phyloP scores from a whole-genome alignment of 768 basidiomycete species.

The Lactifluus piperatus region DNA sequence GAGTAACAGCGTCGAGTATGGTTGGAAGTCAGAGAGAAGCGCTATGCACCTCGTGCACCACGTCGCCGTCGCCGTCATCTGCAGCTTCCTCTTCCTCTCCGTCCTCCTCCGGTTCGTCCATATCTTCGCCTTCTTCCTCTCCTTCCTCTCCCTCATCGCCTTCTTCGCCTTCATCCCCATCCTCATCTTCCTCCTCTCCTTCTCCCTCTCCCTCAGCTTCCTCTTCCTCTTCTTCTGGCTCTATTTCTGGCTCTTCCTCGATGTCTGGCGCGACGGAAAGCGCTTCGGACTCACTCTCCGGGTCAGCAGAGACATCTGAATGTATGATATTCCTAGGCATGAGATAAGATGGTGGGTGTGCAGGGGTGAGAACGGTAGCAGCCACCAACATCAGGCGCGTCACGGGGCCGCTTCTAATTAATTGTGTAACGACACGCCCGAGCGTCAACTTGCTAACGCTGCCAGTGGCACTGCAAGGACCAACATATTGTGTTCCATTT shows the following conservation, averaged over 20 bases:
- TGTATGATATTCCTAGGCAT: slow-evolving; percentile 20
- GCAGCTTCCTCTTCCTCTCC: slow-evolving; percentile 19
- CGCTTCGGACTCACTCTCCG: slow-evolving; percentile 16
- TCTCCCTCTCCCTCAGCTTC: slow-evolving; percentile 30
- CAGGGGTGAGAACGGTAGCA: no score
- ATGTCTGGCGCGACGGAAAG: slow-evolving; percentile 24
- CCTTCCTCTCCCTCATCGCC: slow-evolving; percentile 31
- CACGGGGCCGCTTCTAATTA: no score
- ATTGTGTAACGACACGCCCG: neutral
- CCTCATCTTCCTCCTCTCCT: slow-evolving; percentile 31
- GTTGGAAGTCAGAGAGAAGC: neutral
- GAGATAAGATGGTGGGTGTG: neutral
- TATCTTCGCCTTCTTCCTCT: slow-evolving; percentile 6
- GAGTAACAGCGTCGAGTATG: neutral
- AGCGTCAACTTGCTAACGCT: no score
- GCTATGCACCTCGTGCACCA: slow-evolving; percentile 16
- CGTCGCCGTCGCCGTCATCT: slow-evolving; percentile 21
- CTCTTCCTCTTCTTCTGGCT: slow-evolving; percentile 27
- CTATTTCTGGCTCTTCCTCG: slow-evolving; percentile 34
- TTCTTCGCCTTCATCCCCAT: slow-evolving; percentile 23
- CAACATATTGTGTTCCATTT: slow-evolving; percentile 1
- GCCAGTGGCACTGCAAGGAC: neutral
- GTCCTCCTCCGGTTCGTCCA: slow-evolving; percentile 14
- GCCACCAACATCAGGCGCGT: no score
- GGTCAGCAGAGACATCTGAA: slow-evolving; percentile 16